phyloP scores from a whole-genome alignment of 768 basidiomycete genomes.

The Paxillus ammoniavirescens region DNA sequence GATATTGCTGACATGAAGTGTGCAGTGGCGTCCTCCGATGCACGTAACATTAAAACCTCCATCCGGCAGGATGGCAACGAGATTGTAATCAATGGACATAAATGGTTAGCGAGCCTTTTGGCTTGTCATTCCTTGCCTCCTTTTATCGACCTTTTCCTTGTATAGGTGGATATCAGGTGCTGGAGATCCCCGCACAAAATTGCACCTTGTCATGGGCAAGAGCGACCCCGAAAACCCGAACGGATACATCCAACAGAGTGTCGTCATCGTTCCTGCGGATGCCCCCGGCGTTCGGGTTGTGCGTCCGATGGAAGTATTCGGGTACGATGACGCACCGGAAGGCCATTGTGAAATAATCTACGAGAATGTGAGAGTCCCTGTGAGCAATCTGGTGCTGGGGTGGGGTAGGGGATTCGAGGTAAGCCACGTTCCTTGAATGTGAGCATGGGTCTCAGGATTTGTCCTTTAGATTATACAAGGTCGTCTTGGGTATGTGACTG shows the following conservation, averaged over 20 bases:
- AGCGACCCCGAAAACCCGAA: slow-evolving; percentile 83
- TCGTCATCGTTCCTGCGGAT: slow-evolving; percentile 91
- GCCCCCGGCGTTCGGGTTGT: slow-evolving; percentile 84
- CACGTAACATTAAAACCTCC: slow-evolving; percentile 90
- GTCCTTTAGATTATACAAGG: slow-evolving; percentile 82
- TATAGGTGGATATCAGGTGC: slow-evolving; percentile 96
- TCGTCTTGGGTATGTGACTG: slow-evolving; percentile 70
- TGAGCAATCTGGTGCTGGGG: slow-evolving; percentile 80
- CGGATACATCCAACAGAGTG: slow-evolving; percentile 82
- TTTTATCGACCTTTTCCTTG: slow-evolving; percentile 2
- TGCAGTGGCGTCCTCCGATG: slow-evolving; percentile 86
- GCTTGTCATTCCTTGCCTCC: slow-evolving; percentile 4
- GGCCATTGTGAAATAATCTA: slow-evolving; percentile 97
- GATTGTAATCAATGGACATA: slow-evolving; percentile 93
- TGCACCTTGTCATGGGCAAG: slow-evolving; percentile 95
- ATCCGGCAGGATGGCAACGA: slow-evolving; percentile 81
- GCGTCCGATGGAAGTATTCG: slow-evolving; percentile 92
- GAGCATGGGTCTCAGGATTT: background rate
- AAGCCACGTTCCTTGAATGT: slow-evolving; percentile 4
- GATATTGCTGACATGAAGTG: slow-evolving; percentile 9
- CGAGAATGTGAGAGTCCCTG: slow-evolving; percentile 88
- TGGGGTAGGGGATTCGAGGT: slow-evolving; percentile 97
- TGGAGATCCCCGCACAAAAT: slow-evolving; percentile 83
- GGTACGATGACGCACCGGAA: slow-evolving; percentile 94
- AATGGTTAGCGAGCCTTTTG: slow-evolving; percentile 61